phyloP scores from a whole-genome alignment of 305 asterid genomes.

The Nicotiana rustica region DNA sequence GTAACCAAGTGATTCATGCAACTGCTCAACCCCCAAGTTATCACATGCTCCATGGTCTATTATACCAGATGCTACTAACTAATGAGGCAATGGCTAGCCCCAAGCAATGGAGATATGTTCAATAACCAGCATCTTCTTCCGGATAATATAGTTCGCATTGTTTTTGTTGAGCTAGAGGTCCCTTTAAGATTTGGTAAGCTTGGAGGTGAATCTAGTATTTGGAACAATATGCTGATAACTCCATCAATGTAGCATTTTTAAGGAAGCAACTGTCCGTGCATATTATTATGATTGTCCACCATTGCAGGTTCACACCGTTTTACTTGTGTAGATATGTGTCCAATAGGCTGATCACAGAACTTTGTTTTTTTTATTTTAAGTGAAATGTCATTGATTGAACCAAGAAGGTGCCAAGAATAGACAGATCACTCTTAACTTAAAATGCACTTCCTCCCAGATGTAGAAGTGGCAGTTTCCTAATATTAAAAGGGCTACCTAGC shows the following conservation, averaged over 20 bases:
- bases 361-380: not conserved
- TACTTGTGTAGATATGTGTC: not conserved
- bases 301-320: conserved; percentile 13
- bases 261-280: conserved; percentile 8
- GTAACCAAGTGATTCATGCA: conserved; percentile 16
- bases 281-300: not conserved
- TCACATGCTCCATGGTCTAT: conserved; percentile 11
- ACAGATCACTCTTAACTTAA: conserved; percentile 12
- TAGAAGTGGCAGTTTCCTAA: conserved; percentile 22
- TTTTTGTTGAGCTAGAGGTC: not conserved
- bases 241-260: conserved; percentile 26
- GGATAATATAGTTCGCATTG: not conserved
- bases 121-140: conserved; percentile 7
- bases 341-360: not conserved
- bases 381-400: not conserved
- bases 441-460: conserved; percentile 28
- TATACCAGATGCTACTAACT: not conserved
- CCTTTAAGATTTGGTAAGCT: not conserved
- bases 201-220: conserved; percentile 27
- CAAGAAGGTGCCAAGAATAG: conserved; percentile 2
- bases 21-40: conserved; percentile 22
- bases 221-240: not conserved
- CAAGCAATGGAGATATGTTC: conserved; percentile 7
- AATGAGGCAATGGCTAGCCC: conserved; percentile 27
- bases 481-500: not conserved